Evolutionary conservation across 1,139 yeast genomes (phyloP), one percentile per base, ranked within the genome.

Genomic region (Geotrichum macrosporum): DNA sequence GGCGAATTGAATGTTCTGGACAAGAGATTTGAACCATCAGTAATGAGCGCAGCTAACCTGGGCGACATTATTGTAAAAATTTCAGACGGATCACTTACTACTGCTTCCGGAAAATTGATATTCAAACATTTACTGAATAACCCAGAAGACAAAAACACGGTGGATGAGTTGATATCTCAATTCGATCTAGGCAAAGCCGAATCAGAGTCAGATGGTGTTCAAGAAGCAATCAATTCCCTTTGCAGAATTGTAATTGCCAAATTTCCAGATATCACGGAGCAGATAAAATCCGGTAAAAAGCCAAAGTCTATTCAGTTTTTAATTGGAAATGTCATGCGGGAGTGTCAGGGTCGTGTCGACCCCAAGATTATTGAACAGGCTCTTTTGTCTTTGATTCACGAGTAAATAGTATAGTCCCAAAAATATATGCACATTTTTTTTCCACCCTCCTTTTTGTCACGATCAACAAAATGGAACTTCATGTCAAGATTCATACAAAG

Each of bases 301-400:
- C 67, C 70, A 34, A 77, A 76, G 38, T 77, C 88, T 15, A 63
- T 89, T 24, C 85, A 88, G 58, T 88, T 73, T 58, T 69, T 92
- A 49, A 74, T 92, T 2, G 98, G 97, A 0, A 78, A 78, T 60
- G 95, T 88, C 13, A 87, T 94, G 95, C 76, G 79, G 55, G 70
- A 73, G 50, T 76, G 86, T 1, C 81, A 80, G 53, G 96, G 96
- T 2, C 50, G 64, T 20, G 58, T 61, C 9, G 62, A 59, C 38
- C 63, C 66, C 4, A 48, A 50, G n/a, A 35, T 44, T 10, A 43
- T 53, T 35, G 54, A 54, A 47, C 27, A 43, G 21, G 47, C 35
- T 4, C 35, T 47, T 8, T 34, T 21, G 6, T 24, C 24, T 8
- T 13, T 44, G 24, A 44, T 44, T 22, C 26, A 34, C 15, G 34